Evolutionary conservation across 176 grass and related monocot genomes (phyloP).

Genomic region (Chrysopogon serrulatus): DNA sequence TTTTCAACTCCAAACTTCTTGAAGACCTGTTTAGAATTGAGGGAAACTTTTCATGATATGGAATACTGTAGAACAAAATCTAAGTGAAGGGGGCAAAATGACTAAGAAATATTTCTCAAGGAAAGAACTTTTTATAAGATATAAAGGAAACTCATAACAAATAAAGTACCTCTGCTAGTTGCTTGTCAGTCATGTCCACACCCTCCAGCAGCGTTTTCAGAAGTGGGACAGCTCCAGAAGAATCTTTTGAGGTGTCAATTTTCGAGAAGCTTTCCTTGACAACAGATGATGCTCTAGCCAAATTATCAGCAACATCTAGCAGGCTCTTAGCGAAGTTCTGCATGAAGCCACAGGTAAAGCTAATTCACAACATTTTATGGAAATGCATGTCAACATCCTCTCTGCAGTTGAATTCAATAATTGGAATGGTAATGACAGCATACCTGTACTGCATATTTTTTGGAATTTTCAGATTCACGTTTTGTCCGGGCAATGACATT

Average conservation of each 20-base stretch:
- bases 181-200: conserved; percentile 80
- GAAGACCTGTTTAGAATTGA: conserved; percentile 51
- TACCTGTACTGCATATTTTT: conserved; percentile 75
- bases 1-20: conserved; percentile 68
- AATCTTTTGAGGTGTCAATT: conserved; percentile 63
- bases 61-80: neutral
- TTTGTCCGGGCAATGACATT: conserved; percentile 65
- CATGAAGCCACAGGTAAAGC: conserved; percentile 1
- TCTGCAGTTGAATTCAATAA: neutral
- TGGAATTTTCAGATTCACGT: conserved; percentile 66
- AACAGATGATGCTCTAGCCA: conserved; percentile 58
- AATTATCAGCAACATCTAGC: conserved; percentile 72
- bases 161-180: conserved; percentile 58
- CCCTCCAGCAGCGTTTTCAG: conserved; percentile 68
- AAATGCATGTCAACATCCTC: neutral
- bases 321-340: conserved; percentile 69
- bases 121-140: neutral
- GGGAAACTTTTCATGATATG: neutral
- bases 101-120: neutral
- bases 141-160: neutral
- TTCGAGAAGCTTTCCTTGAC: conserved; percentile 68
- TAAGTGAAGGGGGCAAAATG: neutral
- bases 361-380: neutral
- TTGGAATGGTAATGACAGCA: neutral
- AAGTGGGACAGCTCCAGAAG: conserved; percentile 51